Conservation (phyloP, 75 land plant species). For the Chamaecyparis obtusa region DNA sequence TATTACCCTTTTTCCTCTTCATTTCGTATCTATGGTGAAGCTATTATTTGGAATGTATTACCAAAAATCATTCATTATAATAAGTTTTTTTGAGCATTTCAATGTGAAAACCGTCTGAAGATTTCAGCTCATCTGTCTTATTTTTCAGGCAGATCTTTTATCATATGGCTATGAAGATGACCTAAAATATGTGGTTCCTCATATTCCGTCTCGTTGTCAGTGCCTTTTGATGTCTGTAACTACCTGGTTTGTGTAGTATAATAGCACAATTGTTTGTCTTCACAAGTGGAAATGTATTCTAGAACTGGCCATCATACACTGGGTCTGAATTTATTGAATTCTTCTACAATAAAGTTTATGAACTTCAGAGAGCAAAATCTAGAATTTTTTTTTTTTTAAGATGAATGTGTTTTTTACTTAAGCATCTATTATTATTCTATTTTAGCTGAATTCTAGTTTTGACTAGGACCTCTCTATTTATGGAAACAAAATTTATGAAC, state of each 20-base stretch:
- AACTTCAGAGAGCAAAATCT: neutral
- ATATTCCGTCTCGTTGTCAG: slow-evolving; percentile 83
- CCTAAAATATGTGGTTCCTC: slow-evolving; percentile 61
- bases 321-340: neutral
- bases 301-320: neutral
- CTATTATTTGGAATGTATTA: neutral
- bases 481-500: neutral
- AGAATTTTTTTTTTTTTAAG: no score
- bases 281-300: neutral
- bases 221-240: slow-evolving; percentile 97
- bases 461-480: neutral
- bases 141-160: slow-evolving; percentile 84
- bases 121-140: neutral
- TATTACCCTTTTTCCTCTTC: neutral
- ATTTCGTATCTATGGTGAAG: neutral
- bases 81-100: neutral
- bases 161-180: slow-evolving; percentile 97
- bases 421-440: neutral
- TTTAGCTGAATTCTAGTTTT: neutral
- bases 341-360: neutral
- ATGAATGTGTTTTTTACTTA: neutral
- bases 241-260: slow-evolving; percentile 45
- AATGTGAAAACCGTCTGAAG: neutral
- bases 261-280: neutral
- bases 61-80: neutral